Conservation (phyloP, 2,329 filamentous ascomycete species). For the Xylariaceae sp. region DNA sequence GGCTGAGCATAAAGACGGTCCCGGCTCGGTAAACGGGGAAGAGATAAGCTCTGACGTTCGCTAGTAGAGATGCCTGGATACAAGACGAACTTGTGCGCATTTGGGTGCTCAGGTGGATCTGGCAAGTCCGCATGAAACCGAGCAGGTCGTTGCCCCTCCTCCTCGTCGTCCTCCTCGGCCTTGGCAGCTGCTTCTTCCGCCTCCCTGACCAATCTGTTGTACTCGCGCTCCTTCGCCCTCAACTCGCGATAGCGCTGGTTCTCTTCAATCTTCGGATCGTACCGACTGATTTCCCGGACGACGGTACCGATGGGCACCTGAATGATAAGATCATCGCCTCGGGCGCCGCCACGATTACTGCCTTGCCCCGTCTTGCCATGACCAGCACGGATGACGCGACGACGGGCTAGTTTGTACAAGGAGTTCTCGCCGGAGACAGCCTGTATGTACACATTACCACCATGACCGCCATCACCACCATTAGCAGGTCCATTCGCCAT, state of each 20-base stretch:
- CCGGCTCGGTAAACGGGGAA: slow-evolving; percentile 48
- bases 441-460: slow-evolving; percentile 91
- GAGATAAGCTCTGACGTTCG: slow-evolving; percentile 53
- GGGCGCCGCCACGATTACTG: slow-evolving; percentile 64
- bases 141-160: slow-evolving; percentile 14
- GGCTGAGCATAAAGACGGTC: slow-evolving; percentile 61
- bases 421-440: slow-evolving; percentile 87
- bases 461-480: slow-evolving; percentile 87
- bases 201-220: slow-evolving; percentile 26
- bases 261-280: slow-evolving; percentile 72
- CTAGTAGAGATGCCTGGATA: slow-evolving; percentile 72
- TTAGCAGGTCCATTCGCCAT: slow-evolving; percentile 85
- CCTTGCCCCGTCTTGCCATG: slow-evolving; percentile 75
- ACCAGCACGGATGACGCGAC: slow-evolving; percentile 68
- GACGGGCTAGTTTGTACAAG: slow-evolving; percentile 80
- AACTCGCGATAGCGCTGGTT: slow-evolving; percentile 33
- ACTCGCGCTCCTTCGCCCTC: slow-evolving; percentile 35
- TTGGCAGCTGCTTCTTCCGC: slow-evolving; percentile 35
- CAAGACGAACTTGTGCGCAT: slow-evolving; percentile 73
- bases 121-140: slow-evolving; percentile 29
- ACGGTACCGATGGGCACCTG: slow-evolving; percentile 91
- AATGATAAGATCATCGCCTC: slow-evolving; percentile 82
- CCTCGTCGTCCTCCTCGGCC: slow-evolving; percentile 36
- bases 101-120: slow-evolving; percentile 35
- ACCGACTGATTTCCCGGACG: slow-evolving; percentile 71